Percentiles rank a stretch among this genome's conserved stretches.
These are phyloP conservation scores for Gossypium davidsonii DNA, from an alignment of 441 rosid species.

Conservation along the genomic window DNA sequence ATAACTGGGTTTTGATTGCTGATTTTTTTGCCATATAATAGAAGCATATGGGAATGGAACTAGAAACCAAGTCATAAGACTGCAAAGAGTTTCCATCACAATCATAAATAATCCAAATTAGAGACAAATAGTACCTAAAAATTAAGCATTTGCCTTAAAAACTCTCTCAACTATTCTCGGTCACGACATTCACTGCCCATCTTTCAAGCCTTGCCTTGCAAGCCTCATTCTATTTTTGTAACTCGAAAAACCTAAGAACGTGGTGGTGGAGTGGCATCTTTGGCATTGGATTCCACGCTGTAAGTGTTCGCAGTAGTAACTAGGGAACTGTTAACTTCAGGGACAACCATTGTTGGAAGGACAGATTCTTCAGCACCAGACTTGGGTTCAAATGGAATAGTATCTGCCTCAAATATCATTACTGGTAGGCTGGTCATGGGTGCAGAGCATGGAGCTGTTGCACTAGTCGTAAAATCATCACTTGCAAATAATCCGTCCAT, in stretches of 20 bases:
- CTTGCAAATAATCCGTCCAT: constrained; percentile 10
- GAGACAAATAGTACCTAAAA: background rate
- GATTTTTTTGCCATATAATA: background rate
- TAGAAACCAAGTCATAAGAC: background rate
- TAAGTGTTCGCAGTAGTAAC: constrained; percentile 4
- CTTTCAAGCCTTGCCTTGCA: background rate
- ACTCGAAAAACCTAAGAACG: constrained; percentile 7
- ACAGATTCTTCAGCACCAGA: constrained; percentile 21
- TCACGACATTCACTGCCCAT: background rate
- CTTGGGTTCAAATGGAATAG: constrained; percentile 21
- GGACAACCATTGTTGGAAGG: constrained; percentile 18
- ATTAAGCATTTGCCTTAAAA: background rate
- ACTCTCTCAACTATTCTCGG: background rate
- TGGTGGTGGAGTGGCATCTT: constrained; percentile 9
- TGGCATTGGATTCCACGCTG: constrained; percentile 11
- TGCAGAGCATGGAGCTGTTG: constrained; percentile 14
- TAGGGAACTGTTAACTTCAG: constrained; percentile 23
- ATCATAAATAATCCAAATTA: background rate
- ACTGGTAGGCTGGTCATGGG: constrained; percentile 24
- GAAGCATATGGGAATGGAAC: background rate
- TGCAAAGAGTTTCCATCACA: background rate
- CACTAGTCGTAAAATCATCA: constrained; percentile 10
- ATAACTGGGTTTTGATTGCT: background rate
- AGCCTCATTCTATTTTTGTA: background rate
- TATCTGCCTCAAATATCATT: constrained; percentile 23